Base-by-base conservation (phyloP, 1,284 basidiomycete species). In the Anthracocystis walkeri region DNA sequence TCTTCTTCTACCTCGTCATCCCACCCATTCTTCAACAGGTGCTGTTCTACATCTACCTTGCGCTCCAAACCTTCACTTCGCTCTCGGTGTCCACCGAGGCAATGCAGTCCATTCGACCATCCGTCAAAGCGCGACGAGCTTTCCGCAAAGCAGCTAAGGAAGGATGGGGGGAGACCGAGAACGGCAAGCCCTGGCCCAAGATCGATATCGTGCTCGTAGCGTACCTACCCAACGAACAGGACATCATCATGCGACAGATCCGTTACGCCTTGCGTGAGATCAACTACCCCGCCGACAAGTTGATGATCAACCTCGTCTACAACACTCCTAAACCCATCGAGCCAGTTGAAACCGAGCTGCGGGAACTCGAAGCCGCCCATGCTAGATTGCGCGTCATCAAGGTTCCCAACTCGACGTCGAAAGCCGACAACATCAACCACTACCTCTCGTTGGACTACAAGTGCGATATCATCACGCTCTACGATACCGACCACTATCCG, bases 341-440 rank as follows among this genome's bases (percentile, higher is more conserved):
- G 55, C 67, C 69, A 4, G 52, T 82, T 42, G 75, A 82, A 65
- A 60, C 57, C 44, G 67, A 82, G 48, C 38, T 82, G 40, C 42
- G 50, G 1, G 74, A 68, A 46, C 60, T 82, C 10, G 77, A 77
- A 55, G 54, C 53, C 38, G 60, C 66, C 8, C 71, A 80, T 53
- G 55, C 46, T 0, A 62, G 74, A 16, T 25, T 82, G 41, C 65
- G 77, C 21, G 77, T 82, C 20, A 73, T 80, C 67, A 77, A 75
- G 56, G 80, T 82, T 21, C 79, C 79, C 48, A 70, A 75, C 55
- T 81, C 80, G 41, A 80, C 75, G 1, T 73, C 66, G 51, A 79
- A 82, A 38, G 79, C 80, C 7, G 76, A 82, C 41, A 82, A 81
- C 61, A 76, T 82, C 59, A 81, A 81, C 65, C 58, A 77, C 66